phyloP scores from a whole-genome alignment of 306 rosid species.

The Rosa persica region DNA sequence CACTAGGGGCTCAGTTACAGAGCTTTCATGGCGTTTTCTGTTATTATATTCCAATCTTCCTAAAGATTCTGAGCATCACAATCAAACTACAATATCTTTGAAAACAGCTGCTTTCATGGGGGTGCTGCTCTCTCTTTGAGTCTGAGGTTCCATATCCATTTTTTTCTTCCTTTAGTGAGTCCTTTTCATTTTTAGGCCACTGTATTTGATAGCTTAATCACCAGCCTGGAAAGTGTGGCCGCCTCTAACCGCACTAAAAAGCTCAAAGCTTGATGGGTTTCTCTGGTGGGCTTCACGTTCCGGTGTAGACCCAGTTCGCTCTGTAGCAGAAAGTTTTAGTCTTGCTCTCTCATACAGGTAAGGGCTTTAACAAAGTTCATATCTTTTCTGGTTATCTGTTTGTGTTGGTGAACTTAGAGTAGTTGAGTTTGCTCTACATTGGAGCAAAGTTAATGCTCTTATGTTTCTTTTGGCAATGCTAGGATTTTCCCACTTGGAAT shows the following conservation, averaged over 20 bases:
- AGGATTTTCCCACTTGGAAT: neutral
- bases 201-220: conserved; percentile 44
- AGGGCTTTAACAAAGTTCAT: conserved; percentile 12
- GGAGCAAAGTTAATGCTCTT: conserved; percentile 21
- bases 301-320: conserved; percentile 27
- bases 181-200: conserved; percentile 29
- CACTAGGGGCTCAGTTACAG: neutral
- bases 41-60: conserved; percentile 13
- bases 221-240: conserved; percentile 55
- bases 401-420: conserved; percentile 16
- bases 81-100: conserved; percentile 23
- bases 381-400: neutral
- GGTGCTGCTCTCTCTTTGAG: conserved; percentile 1
- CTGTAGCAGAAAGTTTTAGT: conserved; percentile 7
- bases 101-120: conserved; percentile 32
- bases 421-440: conserved; percentile 13
- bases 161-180: conserved; percentile 28
- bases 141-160: conserved; percentile 20
- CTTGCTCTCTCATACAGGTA: conserved; percentile 30
- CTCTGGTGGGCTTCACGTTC: conserved; percentile 24
- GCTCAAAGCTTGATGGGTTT: conserved; percentile 26
- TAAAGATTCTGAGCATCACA: conserved; percentile 23
- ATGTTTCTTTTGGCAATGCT: neutral
- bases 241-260: conserved; percentile 30
- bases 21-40: conserved; percentile 25